Percentiles rank a stretch among this genome's conserved stretches.
Conservation (phyloP, 441 rosid species). For the Manihot esculenta region DNA sequence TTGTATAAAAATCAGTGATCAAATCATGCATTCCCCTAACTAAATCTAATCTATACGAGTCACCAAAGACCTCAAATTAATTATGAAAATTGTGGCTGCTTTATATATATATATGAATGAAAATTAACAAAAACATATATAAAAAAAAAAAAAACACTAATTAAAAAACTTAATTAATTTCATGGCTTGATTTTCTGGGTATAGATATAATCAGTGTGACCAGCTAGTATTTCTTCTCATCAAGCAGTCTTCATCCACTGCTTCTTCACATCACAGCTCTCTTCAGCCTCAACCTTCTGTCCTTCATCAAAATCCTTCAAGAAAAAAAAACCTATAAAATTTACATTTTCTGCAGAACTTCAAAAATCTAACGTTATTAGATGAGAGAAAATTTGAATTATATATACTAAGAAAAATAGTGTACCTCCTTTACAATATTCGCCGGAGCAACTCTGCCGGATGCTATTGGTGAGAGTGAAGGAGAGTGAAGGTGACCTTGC, state of each 20-base stretch:
- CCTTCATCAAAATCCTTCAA: constrained; percentile 11
- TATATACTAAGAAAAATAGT: neutral
- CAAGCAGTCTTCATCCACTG: constrained; percentile 58
- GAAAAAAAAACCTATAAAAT: neutral
- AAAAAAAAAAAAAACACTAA: too few relatives aligned
- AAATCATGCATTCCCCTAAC: too few relatives aligned
- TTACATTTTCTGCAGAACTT: neutral
- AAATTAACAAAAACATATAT: neutral
- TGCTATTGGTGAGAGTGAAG: constrained; percentile 34
- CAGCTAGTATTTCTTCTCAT: constrained; percentile 50
- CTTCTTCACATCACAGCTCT: constrained; percentile 42
- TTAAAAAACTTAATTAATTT: neutral
- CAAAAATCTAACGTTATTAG: neutral
- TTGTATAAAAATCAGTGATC: too few relatives aligned
- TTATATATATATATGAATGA: too few relatives aligned
- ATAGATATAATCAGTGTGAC: constrained; percentile 60
- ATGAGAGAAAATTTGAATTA: neutral
- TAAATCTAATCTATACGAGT: too few relatives aligned
- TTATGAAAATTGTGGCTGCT: too few relatives aligned
- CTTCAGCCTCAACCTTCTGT: constrained; percentile 27
- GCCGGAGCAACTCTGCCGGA: constrained; percentile 18
- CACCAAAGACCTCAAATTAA: neutral
- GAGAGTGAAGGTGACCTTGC: constrained; percentile 23
- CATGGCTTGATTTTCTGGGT: constrained; percentile 49
- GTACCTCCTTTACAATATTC: constrained; percentile 30